Evolutionary conservation across 129 eudicot genomes (phyloP), one percentile per base, ranked within the genome.

Genomic region (Apium graveolens): DNA sequence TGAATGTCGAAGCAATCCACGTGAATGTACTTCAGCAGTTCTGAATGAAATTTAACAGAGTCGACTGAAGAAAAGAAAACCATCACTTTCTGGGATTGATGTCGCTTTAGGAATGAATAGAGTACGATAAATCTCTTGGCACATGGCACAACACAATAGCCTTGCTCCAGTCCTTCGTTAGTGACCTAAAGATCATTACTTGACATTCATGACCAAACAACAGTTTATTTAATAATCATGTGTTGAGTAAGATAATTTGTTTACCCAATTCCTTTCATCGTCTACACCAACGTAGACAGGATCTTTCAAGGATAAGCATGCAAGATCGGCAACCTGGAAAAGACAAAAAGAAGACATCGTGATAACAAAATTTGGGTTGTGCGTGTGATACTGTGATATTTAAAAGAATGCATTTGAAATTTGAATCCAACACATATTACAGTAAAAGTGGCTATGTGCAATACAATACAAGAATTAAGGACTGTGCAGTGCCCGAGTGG

Each of bases 41-140:
- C n/a, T n/a, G 92, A 77, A 57, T 88, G 90, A 75, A 81, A 88
- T 46, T 88, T 86, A 4, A 88, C 92, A 16, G 92, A 88, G 77
- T 88, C 80, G 32, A 89, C 85, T 4, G 92, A 83, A 7, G 92
- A 88, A 78, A 88, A 88, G 88, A 88, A 88, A 68, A 88, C 92
- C 92, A 88, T 86, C 51, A 88, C 83, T 84, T 88, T 88, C 85
- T 88, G 80, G 3, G 90, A 75, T 53, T 69, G 68, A 76, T 86
- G 76, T 74, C 82, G 83, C 74, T 88, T 88, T 82, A 88, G 76
- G 80, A 88, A 88, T 26, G 90, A 83, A 80, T 88, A 86, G 48
- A 88, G 90, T 75, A 84, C 88, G 39, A 84, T 31, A 78, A 88
- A 82, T 84, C 90, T 88, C 74, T 84, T 86, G 20, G n/a, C n/a